Conservation (phyloP, 169 alveolate genomes). For the Eimeria maxima region DNA sequence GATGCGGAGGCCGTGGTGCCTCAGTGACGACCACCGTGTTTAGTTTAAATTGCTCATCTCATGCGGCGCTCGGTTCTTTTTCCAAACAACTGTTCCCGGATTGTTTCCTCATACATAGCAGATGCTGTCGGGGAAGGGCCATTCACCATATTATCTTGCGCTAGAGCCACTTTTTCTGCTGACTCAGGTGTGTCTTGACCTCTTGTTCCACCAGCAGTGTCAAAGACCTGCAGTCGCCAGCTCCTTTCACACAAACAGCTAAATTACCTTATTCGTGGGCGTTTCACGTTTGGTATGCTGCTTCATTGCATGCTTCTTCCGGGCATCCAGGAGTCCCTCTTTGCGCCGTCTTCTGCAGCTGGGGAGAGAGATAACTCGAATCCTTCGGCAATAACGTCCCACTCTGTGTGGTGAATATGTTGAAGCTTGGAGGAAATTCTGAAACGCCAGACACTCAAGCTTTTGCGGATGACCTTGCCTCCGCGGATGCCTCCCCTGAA, state of each 20-base stretch:
- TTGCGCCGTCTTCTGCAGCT: not conserved
- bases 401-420: not conserved
- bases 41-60: not conserved
- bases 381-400: not conserved
- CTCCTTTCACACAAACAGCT: not conserved
- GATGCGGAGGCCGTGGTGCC: constrained; percentile 48
- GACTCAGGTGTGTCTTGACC: not conserved
- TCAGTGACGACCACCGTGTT: constrained; percentile 23
- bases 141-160: not conserved
- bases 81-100: not conserved
- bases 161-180: not conserved
- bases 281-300: not conserved
- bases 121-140: constrained; percentile 26
- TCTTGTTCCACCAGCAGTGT: not conserved
- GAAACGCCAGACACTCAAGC: not conserved
- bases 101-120: not conserved
- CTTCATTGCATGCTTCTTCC: not conserved
- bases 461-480: not conserved
- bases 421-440: not conserved
- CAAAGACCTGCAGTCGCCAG: not conserved
- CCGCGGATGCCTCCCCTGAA: constrained; percentile 8
- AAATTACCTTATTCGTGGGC: not conserved
- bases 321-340: not conserved
- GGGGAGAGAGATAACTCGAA: not conserved
- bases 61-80: not conserved